Evolutionary conservation across 345 rosid species (phyloP).

Genomic region (Microthlaspi erraticum): DNA sequence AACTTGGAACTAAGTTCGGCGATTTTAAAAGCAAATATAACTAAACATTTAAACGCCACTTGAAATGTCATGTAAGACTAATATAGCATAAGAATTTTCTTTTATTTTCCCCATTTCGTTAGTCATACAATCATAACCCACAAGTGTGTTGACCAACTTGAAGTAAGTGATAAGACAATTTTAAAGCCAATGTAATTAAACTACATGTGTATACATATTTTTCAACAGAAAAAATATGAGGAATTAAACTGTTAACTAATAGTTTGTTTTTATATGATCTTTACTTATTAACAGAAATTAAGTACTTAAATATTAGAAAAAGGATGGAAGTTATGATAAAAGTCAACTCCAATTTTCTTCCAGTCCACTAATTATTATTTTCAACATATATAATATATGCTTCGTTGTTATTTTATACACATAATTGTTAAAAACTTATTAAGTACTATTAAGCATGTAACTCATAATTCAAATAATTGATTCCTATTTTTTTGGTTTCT

Average conservation of each 20-base stretch:
- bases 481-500: neutral
- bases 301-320: neutral
- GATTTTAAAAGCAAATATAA: slow-evolving; percentile 1
- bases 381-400: neutral
- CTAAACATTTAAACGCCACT: slow-evolving; percentile 13
- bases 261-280: neutral
- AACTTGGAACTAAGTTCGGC: slow-evolving; percentile 37
- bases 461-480: slow-evolving; percentile 1
- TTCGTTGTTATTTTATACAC: neutral
- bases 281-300: neutral
- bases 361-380: neutral
- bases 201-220: neutral
- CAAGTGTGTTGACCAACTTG: neutral
- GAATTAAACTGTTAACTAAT: neutral
- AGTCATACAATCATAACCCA: neutral
- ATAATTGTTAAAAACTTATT: too few species aligned
- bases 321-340: neutral
- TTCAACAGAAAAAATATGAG: neutral
- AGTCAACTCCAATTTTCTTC: slow-evolving; percentile 29
- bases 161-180: neutral
- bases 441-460: neutral
- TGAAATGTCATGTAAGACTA: neutral
- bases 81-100: neutral
- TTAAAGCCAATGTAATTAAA: neutral
- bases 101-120: neutral